phyloP scores from a whole-genome alignment of 768 basidiomycete genomes.

The Lentinula raphanica region DNA sequence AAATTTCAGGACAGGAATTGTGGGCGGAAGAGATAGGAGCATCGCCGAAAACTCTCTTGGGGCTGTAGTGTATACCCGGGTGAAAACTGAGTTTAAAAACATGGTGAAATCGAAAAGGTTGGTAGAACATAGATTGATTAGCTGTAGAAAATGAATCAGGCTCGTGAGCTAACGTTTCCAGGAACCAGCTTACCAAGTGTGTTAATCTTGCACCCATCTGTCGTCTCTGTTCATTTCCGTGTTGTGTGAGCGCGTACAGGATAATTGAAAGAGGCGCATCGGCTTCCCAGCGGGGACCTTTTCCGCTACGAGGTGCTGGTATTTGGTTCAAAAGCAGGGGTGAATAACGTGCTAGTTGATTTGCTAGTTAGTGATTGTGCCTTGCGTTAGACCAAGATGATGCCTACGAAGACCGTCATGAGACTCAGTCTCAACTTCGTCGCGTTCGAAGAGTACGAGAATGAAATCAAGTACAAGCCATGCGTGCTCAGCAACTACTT shows the following conservation, averaged over 20 bases:
- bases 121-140: constrained; percentile 36
- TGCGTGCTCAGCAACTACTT: constrained; percentile 53
- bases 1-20: constrained; percentile 30
- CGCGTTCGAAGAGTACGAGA: constrained; percentile 61
- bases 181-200: constrained; percentile 21
- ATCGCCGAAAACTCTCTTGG: constrained; percentile 21
- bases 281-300: constrained; percentile 50
- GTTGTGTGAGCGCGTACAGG: not conserved
- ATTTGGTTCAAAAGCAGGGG: constrained; percentile 55
- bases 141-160: constrained; percentile 18
- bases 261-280: constrained; percentile 36
- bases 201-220: constrained; percentile 11
- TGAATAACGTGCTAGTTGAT: constrained; percentile 37
- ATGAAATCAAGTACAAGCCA: constrained; percentile 75
- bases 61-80: constrained; percentile 23
- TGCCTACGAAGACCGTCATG: constrained; percentile 35
- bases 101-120: constrained; percentile 30
- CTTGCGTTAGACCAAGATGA: constrained; percentile 5
- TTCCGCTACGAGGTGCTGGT: constrained; percentile 44
- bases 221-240: constrained; percentile 4
- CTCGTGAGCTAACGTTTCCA: not conserved
- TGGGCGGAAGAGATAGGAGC: constrained; percentile 27
- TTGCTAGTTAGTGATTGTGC: not conserved
- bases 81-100: constrained; percentile 31
- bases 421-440: constrained; percentile 37